Base-by-base conservation (phyloP, 306 rosid genomes). In the Abrus pulchellus region DNA sequence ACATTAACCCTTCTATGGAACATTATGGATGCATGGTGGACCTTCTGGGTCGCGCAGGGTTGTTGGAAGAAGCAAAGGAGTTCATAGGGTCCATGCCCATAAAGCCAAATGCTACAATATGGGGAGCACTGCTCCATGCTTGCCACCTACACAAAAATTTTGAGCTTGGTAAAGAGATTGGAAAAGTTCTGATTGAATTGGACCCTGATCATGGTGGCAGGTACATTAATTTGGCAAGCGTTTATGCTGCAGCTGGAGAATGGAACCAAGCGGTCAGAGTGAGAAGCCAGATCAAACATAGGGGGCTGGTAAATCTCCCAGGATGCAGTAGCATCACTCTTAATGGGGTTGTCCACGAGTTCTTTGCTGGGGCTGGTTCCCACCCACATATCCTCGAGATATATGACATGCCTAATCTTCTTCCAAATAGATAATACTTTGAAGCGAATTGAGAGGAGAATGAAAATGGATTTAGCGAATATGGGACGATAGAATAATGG, bases 1-100 rank as follows among this genome's bases (percentile, higher is more conserved):
- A 75, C 69, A 45, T 86, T 80, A 84, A 76, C 57, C 94, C 88
- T 14, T 69, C 78, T 38, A 75, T 88, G 47, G 89, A 90, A 70
- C 92, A 90, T 78, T 86, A 83, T 54, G 90, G 92, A 20, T 88
- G 92, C 80, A 88, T 90, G 88, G 92, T 88, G 67, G 94, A 90
- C 53, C 90, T 90, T 50, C 76, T 84, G 14, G 89, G 94, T 56
- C 83, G 90, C 2, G 89, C 89, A 43, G 94, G 88, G 63, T 76
- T 80, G 81, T 79, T 90, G 75, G 63, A 78, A 49, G 92, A 88
- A 40, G 90, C 89, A 59, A 86, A 81, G 71, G 83, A 82, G 63
- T 83, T 90, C 29, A 83, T 84, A 59, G 85, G 86, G 69, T 80
- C 80, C 57, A 90, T 90, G 90, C 89, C 91, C 11, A 14, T 86